A percentile compares a stretch with the other conserved stretches of the same genome.
phyloP scores from a whole-genome alignment of 352 stramenopile genomes.

The Globisporangium rhizosaccharum region DNA sequence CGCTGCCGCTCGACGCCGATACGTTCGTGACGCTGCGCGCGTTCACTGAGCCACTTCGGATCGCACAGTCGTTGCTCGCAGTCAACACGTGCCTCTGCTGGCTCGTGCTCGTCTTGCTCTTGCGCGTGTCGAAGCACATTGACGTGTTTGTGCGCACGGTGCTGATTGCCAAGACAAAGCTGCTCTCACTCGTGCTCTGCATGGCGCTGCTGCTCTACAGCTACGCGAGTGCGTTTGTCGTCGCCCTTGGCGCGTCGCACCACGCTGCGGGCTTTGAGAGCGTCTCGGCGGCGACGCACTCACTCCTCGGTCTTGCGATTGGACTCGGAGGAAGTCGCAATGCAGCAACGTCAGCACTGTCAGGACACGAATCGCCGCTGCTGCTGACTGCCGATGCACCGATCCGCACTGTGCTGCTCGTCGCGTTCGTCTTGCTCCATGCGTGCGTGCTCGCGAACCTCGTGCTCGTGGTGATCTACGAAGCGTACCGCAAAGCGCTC shows the following conservation, averaged over 20 bases:
- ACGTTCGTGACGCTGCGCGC: slow-evolving; percentile 28
- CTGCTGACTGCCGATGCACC: slow-evolving; percentile 7
- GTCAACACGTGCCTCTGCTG: slow-evolving; percentile 38
- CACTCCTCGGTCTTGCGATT: slow-evolving; percentile 35
- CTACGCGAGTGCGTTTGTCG: slow-evolving; percentile 39
- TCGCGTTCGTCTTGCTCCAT: slow-evolving; percentile 37
- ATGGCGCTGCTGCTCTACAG: slow-evolving; percentile 31
- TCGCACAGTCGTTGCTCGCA: slow-evolving; percentile 29
- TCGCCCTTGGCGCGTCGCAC: slow-evolving; percentile 24
- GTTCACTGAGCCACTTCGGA: slow-evolving; percentile 30
- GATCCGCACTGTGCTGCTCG: slow-evolving; percentile 27
- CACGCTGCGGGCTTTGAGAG: slow-evolving; percentile 29
- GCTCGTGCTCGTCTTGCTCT: slow-evolving; percentile 33
- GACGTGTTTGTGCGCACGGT: slow-evolving; percentile 36
- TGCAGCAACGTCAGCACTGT: background rate
- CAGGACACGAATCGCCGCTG: background rate
- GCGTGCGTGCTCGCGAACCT: slow-evolving; percentile 40
- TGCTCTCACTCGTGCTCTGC: slow-evolving; percentile 30
- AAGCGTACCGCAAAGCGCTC: slow-evolving; percentile 27
- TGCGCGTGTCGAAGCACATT: slow-evolving; percentile 34
- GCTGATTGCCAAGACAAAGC: slow-evolving; percentile 19
- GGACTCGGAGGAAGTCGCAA: slow-evolving; percentile 6
- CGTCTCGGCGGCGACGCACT: slow-evolving; percentile 23
- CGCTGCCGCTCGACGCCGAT: slow-evolving; percentile 25
- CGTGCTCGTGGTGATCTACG: slow-evolving; percentile 40